Evolutionary conservation across 2,329 filamentous ascomycete genomes (phyloP).

Genomic region (Onygenales sp.): DNA sequence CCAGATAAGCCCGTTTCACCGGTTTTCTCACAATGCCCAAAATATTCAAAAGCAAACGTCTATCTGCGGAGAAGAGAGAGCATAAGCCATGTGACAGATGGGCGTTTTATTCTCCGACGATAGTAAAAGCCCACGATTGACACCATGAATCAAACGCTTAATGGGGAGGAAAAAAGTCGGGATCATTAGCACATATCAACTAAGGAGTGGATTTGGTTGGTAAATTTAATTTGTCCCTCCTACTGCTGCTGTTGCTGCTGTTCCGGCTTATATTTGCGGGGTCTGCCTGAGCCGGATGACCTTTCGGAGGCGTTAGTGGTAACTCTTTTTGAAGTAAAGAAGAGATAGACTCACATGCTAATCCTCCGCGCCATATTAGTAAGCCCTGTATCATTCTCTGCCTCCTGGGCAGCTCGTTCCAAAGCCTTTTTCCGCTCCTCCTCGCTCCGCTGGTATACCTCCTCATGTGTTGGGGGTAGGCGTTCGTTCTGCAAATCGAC

Average conservation of each 20-base stretch:
- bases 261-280: conserved; percentile 16
- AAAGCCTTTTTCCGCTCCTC: conserved; percentile 74
- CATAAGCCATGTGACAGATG: neutral
- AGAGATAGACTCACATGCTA: conserved; percentile 68
- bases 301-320: conserved; percentile 14
- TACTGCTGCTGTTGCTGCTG: neutral
- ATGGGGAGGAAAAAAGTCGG: neutral
- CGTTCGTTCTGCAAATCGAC: conserved; percentile 96
- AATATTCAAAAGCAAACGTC: neutral
- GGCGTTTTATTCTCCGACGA: no score
- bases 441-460: conserved; percentile 74
- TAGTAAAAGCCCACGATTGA: neutral
- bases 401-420: conserved; percentile 75
- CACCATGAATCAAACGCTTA: neutral
- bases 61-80: neutral
- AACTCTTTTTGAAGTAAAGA: neutral
- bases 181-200: neutral
- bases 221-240: neutral
- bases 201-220: neutral
- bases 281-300: conserved; percentile 30
- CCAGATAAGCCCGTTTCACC: neutral
- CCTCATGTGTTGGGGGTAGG: conserved; percentile 83
- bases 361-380: conserved; percentile 81
- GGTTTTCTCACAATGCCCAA: neutral
- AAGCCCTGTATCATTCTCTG: conserved; percentile 82